phyloP scores from a whole-genome alignment of 2,329 filamentous ascomycete genomes.

The Penicillium sp. region DNA sequence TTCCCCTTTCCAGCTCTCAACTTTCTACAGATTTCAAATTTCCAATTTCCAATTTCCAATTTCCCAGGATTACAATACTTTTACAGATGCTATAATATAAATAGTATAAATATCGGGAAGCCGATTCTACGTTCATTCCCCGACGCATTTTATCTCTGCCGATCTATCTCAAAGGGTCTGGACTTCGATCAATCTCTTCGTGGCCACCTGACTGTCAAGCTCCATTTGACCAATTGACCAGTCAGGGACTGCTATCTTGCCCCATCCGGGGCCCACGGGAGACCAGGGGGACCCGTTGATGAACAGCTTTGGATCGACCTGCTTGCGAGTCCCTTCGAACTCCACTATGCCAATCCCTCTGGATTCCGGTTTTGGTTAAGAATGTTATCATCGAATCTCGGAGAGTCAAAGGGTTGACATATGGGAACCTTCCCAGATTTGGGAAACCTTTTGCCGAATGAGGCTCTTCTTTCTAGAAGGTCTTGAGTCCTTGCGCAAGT shows the following conservation, averaged over 20 bases:
- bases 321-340: too few relatives aligned
- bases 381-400: background rate
- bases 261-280: background rate
- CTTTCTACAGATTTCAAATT: too few relatives aligned
- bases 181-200: constrained; percentile 9
- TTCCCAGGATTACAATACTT: background rate
- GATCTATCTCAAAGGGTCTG: constrained; percentile 2
- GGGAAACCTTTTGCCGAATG: background rate
- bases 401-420: too few relatives aligned
- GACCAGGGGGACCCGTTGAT: background rate
- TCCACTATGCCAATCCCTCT: background rate
- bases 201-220: constrained; percentile 8
- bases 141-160: background rate
- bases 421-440: background rate
- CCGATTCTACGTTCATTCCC: background rate
- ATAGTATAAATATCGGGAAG: background rate
- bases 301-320: constrained; percentile 3
- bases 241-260: background rate
- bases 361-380: background rate
- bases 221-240: background rate
- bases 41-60: too few relatives aligned
- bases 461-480: constrained; percentile 1
- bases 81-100: background rate
- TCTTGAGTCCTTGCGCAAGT: background rate
- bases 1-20: background rate